Conservation (phyloP, 495 filamentous ascomycete species). For the Penicillium chermesinum region DNA sequence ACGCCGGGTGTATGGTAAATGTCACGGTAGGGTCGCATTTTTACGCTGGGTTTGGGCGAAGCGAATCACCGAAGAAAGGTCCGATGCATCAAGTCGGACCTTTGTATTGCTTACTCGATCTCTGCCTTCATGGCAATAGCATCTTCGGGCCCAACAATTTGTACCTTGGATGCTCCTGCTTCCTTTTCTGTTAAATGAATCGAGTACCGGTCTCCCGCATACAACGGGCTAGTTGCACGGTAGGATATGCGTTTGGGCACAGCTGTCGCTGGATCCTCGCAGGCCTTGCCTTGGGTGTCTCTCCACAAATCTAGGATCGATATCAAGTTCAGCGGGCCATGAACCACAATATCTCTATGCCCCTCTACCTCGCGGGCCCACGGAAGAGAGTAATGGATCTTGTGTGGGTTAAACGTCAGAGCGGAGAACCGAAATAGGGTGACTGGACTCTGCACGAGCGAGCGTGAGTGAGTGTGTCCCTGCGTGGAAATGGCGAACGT, state of each 20-base stretch:
- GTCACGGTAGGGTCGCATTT: too few relatives aligned
- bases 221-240: constrained; percentile 55
- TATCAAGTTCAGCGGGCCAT: constrained; percentile 60
- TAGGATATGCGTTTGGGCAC: constrained; percentile 51
- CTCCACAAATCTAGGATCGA: constrained; percentile 62
- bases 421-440: constrained; percentile 68
- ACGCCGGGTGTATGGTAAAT: too few relatives aligned
- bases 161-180: constrained; percentile 23
- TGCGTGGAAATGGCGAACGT: constrained; percentile 20
- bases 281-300: constrained; percentile 28
- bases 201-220: constrained; percentile 50
- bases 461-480: constrained; percentile 32
- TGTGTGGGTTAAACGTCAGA: constrained; percentile 67
- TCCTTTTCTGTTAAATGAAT: constrained; percentile 40
- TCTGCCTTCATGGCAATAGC: constrained; percentile 45
- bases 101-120: constrained; percentile 28
- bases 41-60: too few relatives aligned
- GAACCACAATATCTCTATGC: constrained; percentile 55
- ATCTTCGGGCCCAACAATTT: constrained; percentile 39
- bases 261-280: constrained; percentile 10
- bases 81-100: too few relatives aligned
- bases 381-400: constrained; percentile 61
- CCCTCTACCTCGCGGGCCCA: constrained; percentile 58
- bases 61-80: too few relatives aligned
- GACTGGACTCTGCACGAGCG: constrained; percentile 49